Evolutionary conservation across 129 eudicot genomes (phyloP).

Genomic region (Deinandra increscens): DNA sequence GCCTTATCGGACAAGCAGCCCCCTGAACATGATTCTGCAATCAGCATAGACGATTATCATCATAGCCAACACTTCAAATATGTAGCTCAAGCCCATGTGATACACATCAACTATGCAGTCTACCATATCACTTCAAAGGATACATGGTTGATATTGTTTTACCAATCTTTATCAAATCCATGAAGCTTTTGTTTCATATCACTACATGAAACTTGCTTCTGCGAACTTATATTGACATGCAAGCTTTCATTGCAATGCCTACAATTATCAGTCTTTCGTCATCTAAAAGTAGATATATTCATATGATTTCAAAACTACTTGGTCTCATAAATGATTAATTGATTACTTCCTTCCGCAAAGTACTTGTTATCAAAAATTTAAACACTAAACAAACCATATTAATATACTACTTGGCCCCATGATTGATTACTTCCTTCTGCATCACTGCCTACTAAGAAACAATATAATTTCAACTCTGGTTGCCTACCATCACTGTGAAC

Average conservation of each 20-base stretch:
- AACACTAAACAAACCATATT: background rate
- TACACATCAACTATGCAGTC: background rate
- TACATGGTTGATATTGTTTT: background rate
- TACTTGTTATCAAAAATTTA: background rate
- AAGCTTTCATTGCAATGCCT: background rate
- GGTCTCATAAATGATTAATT: background rate
- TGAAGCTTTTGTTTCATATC: background rate
- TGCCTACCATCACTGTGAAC: background rate
- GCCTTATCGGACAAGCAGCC: background rate
- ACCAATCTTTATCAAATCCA: background rate
- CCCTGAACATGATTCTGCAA: constrained; percentile 1
- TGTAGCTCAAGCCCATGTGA: background rate
- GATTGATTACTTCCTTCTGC: too few species aligned
- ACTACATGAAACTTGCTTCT: constrained; percentile 2
- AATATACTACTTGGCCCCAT: too few species aligned
- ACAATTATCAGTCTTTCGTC: background rate
- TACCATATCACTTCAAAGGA: background rate
- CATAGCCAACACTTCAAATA: background rate
- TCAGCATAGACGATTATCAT: background rate
- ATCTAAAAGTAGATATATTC: constrained; percentile 1
- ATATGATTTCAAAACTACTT: background rate
- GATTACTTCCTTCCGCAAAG: background rate
- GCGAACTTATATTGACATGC: background rate
- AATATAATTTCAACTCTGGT: background rate
- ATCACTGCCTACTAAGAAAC: background rate